Conservation (phyloP, 805 yeast genomes). For the Myxozyma geophila region DNA sequence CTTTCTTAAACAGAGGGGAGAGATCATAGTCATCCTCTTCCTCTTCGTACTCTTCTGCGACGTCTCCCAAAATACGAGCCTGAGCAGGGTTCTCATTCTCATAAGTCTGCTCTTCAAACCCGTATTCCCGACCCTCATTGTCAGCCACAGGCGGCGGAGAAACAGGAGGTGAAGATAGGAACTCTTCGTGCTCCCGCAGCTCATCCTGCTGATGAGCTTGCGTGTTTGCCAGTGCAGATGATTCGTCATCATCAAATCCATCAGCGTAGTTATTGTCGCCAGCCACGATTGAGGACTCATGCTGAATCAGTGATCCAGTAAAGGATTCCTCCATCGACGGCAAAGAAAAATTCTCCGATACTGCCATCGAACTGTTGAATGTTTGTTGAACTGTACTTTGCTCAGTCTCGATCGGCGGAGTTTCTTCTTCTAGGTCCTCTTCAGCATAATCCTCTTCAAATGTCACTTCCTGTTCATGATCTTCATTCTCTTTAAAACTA, state of each 20-base stretch:
- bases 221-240: neutral
- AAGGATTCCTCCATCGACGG: slow-evolving; percentile 34
- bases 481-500: neutral
- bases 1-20: slow-evolving; percentile 22
- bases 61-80: slow-evolving; percentile 5
- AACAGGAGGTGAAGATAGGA: slow-evolving; percentile 15
- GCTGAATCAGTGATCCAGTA: slow-evolving; percentile 20
- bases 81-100: neutral
- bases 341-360: slow-evolving; percentile 12
- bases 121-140: slow-evolving; percentile 5
- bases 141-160: slow-evolving; percentile 28
- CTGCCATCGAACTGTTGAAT: slow-evolving; percentile 8
- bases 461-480: neutral
- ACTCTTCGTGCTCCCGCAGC: slow-evolving; percentile 8
- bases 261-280: neutral
- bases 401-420: neutral
- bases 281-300: slow-evolving; percentile 1
- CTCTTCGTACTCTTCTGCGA: slow-evolving; percentile 17
- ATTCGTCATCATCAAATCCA: slow-evolving; percentile 3
- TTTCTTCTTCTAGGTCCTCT: slow-evolving; percentile 2
- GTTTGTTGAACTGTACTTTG: slow-evolving; percentile 3
- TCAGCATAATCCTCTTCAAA: neutral
- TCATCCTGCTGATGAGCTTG: neutral
- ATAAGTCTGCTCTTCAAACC: neutral
- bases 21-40: slow-evolving; percentile 20